A percentile compares a stretch with the other conserved stretches of the same genome.
These are phyloP conservation scores for Scalesia atractyloides DNA, from an alignment of 129 eudicot genomes.

Conservation along the genomic window DNA sequence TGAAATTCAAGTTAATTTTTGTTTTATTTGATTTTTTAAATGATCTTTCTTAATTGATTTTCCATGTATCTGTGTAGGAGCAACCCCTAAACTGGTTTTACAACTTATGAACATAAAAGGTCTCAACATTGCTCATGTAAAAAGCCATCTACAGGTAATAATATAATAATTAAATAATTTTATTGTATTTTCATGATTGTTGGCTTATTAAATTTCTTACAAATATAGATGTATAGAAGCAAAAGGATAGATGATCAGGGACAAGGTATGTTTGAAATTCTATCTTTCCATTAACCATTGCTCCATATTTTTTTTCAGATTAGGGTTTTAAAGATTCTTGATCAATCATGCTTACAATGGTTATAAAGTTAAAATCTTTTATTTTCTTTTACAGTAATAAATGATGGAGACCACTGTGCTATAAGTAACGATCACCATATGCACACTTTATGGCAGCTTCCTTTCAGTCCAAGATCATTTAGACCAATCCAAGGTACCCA, in stretches of 20 bases:
- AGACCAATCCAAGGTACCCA: conserved; percentile 40
- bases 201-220: conserved; percentile 7
- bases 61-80: conserved; percentile 34
- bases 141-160: conserved; percentile 54
- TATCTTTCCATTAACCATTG: neutral
- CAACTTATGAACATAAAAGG: conserved; percentile 63
- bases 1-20: conserved; percentile 8
- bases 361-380: conserved; percentile 1
- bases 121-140: conserved; percentile 58
- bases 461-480: conserved; percentile 38
- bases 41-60: conserved; percentile 6
- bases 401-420: conserved; percentile 39
- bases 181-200: conserved; percentile 16
- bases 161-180: conserved; percentile 2
- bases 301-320: neutral
- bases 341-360: conserved; percentile 14
- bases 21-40: neutral
- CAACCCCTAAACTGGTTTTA: conserved; percentile 59
- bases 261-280: conserved; percentile 34
- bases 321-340: conserved; percentile 31
- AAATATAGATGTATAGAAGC: conserved; percentile 51
- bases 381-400: conserved; percentile 31
- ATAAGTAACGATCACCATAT: conserved; percentile 26
- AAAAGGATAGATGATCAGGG: conserved; percentile 55
- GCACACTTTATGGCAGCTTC: conserved; percentile 44